Evolutionary conservation across 805 yeast genomes (phyloP).

Genomic region (Starmera quercuum): DNA sequence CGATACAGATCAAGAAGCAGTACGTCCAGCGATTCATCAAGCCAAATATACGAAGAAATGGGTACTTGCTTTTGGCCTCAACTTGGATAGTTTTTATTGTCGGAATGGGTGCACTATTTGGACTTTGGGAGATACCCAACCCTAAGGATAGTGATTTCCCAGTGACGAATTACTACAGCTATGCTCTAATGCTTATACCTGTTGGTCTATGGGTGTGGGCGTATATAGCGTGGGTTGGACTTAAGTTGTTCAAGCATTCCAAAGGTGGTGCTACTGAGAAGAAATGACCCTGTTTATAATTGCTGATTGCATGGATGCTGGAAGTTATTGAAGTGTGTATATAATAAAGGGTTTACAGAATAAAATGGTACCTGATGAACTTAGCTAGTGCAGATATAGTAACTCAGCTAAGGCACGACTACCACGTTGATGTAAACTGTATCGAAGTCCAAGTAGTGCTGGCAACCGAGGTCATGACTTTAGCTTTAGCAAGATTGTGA

Average conservation of each 20-base stretch:
- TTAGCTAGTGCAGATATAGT: too few relatives aligned
- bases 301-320: too few relatives aligned
- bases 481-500: too few relatives aligned
- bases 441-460: too few relatives aligned
- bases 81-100: constrained; percentile 8
- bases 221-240: constrained; percentile 66
- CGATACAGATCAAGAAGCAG: not conserved
- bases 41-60: constrained; percentile 1
- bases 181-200: constrained; percentile 24
- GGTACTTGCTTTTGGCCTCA: constrained; percentile 4
- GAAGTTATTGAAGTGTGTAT: too few relatives aligned
- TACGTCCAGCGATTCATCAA: not conserved
- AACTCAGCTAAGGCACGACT: too few relatives aligned
- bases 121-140: constrained; percentile 7
- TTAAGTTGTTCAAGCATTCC: constrained; percentile 75
- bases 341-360: too few relatives aligned
- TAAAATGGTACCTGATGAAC: too few relatives aligned
- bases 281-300: too few relatives aligned
- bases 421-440: too few relatives aligned
- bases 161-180: constrained; percentile 28
- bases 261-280: constrained; percentile 45
- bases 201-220: constrained; percentile 59
- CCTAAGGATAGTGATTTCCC: constrained; percentile 26
- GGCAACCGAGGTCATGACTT: too few relatives aligned
- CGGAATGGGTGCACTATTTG: constrained; percentile 6